Base-by-base conservation (phyloP, 2,329 filamentous ascomycete genomes). In the Fusarium metavorans region DNA sequence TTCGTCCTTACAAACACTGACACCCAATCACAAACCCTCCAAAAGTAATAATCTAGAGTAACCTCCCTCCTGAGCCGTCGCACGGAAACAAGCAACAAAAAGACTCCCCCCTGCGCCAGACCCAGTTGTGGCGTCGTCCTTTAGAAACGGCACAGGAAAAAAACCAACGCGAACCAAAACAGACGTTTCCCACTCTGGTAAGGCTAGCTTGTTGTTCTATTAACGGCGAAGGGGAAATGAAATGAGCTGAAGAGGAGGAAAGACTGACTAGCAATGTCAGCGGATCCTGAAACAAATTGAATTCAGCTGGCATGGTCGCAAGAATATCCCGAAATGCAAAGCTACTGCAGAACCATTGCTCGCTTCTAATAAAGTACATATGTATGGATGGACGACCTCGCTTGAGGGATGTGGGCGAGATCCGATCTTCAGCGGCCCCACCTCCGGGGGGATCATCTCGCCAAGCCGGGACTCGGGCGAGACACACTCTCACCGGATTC, bases 51-150 rank as follows among this genome's bases (percentile, higher is more conserved):
- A 37, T 11, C 7, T 7, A 54, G 5, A 32, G 25, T n/a, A 50
- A 30, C 48, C 25, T n/a, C 48, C 27, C 50, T 54, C 60, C 58
- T 61, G 58, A 62, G 43, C 59, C 37, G 56, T 59, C 27, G n/a
- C 57, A 32, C 57, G 37, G 27, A 54, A 54, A 54, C 48, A 54
- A 54, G 48, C 48, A 54, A n/a, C 43, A 16, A 57, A 35, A 14
- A 27, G 11, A 14, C 16, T 25, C 6, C 60, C 30, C 58, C 60
- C 25, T 39, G 45, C 34, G 60, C 43, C 45, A 54, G 13, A 54
- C 60, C 60, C 34, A 63, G 60, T 63, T 63, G 60, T 63, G 60
- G 60, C 60, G 60, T 63, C 60, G 52, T 48, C 32, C 60, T 62
- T 43, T 62, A 14, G 50, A 43, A 30, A 32, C 41, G 23, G 59